Base-by-base conservation (phyloP, 2,329 filamentous ascomycete species). In the Colletotrichum liriopes region DNA sequence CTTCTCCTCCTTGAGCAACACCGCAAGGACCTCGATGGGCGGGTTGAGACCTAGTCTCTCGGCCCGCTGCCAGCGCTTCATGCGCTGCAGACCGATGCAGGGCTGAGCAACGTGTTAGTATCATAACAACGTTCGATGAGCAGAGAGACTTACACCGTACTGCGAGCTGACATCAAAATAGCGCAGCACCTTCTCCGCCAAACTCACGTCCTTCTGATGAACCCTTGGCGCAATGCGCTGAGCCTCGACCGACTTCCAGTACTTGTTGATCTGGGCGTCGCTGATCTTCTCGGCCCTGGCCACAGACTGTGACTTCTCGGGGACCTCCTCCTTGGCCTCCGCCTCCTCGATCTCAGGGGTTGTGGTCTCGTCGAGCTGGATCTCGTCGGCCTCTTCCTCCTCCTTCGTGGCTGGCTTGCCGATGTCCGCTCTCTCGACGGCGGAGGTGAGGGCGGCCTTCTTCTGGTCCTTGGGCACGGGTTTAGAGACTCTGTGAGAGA, bases 131-230 rank as follows among this genome's bases (percentile, higher is more conserved):
- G 5, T 41, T 7, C 4, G 12, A 4, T n/a, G 3, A 23, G 14
- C 5, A n/a, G 6, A 32, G 35, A 65, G n/a, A 91, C 93, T 85
- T 90, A 97, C 95, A 68, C 96, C 96, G 81, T 94, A 99, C 78
- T 98, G 94, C 72, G 90, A 94, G 78, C 92, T 96, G 75, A 97
- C 93, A 81, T 99, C 96, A 83, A 96, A 99, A 80, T 98, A 94
- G 74, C 96, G 87, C 77, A 98, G 82, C 35, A 98, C 91, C 86
- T 96, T 98, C 86, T 98, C 95, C 67, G 93, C 87, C 56, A 93
- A 76, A 14, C 86, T 88, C 76, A 98, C 79, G 2, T 87, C 92
- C 77, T 92, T 82, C 82, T 97, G 94, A 78, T 98, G 96, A 45
- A 97, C 91, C 77, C 93, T 85, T 52, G 89, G 89, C 23, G 93